Base-by-base conservation (phyloP, 1,284 basidiomycete species). In the Macrocybe sp. region DNA sequence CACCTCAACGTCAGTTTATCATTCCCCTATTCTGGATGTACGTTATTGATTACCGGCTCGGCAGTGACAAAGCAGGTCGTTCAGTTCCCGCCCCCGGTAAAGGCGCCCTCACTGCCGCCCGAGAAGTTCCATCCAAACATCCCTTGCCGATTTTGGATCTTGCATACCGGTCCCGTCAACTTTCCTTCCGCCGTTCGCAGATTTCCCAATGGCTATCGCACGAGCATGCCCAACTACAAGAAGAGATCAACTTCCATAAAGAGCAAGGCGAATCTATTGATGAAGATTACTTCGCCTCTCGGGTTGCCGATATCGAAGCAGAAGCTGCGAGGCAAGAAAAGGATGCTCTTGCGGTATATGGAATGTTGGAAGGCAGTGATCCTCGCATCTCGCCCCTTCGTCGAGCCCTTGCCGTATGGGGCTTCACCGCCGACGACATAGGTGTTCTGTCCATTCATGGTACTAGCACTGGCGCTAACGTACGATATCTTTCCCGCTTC, bases 361-460 rank as follows among this genome's bases (percentile, higher is more conserved):
- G 94, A 49, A 97, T 97, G 94, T 78, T 96, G n/a, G 85, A 91
- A 62, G 93, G 92, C 30, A 72, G 69, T 29, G 92, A 97, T 64
- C 84, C 90, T 50, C 81, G 81, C 44, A 80, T 96, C 53, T 85
- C 92, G 30, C 96, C 96, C 50, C 79, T 99, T 52, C 91, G 95
- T 59, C 89, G 93, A 46, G 94, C 94, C 7, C 79, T 99, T 44
- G 96, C 97, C 49, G 89, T 97, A 44, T 99, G 94, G 93, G 95
- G 94, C 55, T 75, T 99, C 50, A 89, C 83, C 16, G 87, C 90
- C 33, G 95, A 99, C 64, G 92, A 97, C 53, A 85, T 99, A 55
- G 92, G 89, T 53, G 83, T 89, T 39, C 74, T 93, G 43, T 91
- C 91, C 22, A 92, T 95, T 54, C 93, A 95, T 59, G 93, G 93